Base-by-base conservation (phyloP, 1,284 basidiomycete species). In the Inonotus obliquus region DNA sequence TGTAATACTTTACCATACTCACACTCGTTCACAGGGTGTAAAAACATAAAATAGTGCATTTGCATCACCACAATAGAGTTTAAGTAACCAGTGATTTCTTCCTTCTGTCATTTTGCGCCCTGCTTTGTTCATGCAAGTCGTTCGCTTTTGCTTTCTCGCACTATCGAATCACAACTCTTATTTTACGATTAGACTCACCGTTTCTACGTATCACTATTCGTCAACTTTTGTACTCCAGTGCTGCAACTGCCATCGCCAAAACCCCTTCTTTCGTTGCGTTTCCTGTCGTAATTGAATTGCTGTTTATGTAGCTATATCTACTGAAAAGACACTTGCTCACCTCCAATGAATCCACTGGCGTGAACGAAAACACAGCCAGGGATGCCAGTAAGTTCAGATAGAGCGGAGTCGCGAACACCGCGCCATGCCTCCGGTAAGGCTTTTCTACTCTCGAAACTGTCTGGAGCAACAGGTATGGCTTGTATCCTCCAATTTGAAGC, bases 291-390 rank as follows among this genome's bases (percentile, higher is more conserved):
- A 41, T 63, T 55, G 62, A 45, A 51, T 35, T 63, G 49, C 14
- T 44, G 25, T 14, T 23, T 9, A 49, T 27, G 25, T 27, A 49
- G 47, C 47, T 9, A 49, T 25, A 13, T 27, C n/a, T 29, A 9
- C 7, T 25, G 6, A 13, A 51, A 19, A 44, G 21, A 21, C 6
- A 75, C 4, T 17, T 7, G 29, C 87, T 69, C 65, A 85, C 93
- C 94, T 69, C 95, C 97, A 69, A 96, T 98, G 73, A 99, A 99
- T 2, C 96, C 96, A 63, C 89, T 91, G 1, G 94, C 92, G 75
- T 99, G 96, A 29, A 96, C 88, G 72, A 99, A 99, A 61, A 98
- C 85, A 59, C 94, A 85, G 1, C 88, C 93, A 0, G 85, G 82
- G 65, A 98, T 87, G 1, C 93, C 94, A 11, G 85, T 86, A 13